Evolutionary conservation across 2,329 filamentous ascomycete genomes (phyloP), one percentile per base, ranked within the genome.

Genomic region (Aspergillus brasiliensis): DNA sequence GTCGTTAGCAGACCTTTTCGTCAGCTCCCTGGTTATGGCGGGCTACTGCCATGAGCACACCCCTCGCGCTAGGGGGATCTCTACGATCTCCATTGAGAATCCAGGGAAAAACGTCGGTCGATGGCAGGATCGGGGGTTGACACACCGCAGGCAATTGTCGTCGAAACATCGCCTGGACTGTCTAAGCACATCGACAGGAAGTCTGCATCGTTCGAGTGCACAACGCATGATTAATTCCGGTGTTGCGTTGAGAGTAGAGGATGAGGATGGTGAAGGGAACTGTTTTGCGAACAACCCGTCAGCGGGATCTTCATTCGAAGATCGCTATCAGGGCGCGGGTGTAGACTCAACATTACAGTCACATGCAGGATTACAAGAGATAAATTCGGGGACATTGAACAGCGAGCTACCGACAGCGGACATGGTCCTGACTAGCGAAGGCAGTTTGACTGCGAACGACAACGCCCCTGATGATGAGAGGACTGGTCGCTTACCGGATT

Each of bases 21-120:
- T 86, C 63, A 73, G 76, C 62, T 82, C 82, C 46, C 71, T 86
- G 65, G 80, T 83, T 59, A 74, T 80, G 64, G 84, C 84, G 52
- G 79, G 79, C 44, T 79, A 80, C 51, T 86, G 84, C 69, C 75
- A 73, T 61, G 72, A 79, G 51, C 84, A 85, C 68, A 75, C 77
- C 23, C 75, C 73, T 53, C 68, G 66, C 53, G 64, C 60, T 44
- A 66, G 75, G 72, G 51, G 69, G 11, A 37, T 76, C 7, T 69
- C 69, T 17, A 73, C 69, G 40, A 40, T 71, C 19, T 54, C 69
- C 8, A 60, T 62, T 42, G 62, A 55, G 44, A 25, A 52, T 44
- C 52, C 68, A n/a, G 60, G 62, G 6, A 54, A 66, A 34, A 59
- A 65, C 47, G n/a, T 69, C 23, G 63, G 52, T 38, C 62, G 63